These are phyloP conservation scores for Ceratonia siliqua DNA, from an alignment of 306 rosid genomes.

Conservation along the genomic window DNA sequence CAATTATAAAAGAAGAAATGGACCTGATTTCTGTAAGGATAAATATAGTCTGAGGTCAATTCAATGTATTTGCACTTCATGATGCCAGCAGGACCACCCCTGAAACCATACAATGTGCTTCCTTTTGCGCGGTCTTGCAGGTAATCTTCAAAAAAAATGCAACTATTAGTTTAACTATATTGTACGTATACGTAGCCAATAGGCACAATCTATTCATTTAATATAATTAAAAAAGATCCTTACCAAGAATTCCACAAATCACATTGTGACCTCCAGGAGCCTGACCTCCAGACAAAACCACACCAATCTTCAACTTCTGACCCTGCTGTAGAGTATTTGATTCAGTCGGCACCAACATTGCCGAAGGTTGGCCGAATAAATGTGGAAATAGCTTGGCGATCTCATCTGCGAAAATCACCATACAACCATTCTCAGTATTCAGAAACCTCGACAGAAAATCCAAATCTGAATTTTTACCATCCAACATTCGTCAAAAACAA, in stretches of 20 bases:
- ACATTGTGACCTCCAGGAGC: constrained; percentile 99
- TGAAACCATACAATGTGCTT: constrained; percentile 88
- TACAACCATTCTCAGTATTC: neutral
- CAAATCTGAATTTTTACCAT: neutral
- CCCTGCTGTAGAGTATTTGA: constrained; percentile 24
- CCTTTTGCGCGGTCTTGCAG: constrained; percentile 77
- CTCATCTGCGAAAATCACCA: constrained; percentile 54
- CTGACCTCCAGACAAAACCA: constrained; percentile 95
- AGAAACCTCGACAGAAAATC: neutral
- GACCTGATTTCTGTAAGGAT: constrained; percentile 96
- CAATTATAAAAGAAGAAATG: neutral
- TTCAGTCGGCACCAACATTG: constrained; percentile 53
- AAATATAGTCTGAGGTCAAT: constrained; percentile 70
- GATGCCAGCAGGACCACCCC: constrained; percentile 97
- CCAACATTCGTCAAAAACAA: neutral
- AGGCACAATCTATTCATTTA: neutral
- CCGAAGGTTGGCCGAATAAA: constrained; percentile 92
- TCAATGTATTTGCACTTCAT: constrained; percentile 89
- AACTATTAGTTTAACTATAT: neutral
- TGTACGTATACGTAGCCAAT: neutral
- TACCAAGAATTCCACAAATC: constrained; percentile 88
- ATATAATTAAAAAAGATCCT: neutral
- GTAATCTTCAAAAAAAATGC: constrained; percentile 57
- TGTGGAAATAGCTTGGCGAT: constrained; percentile 88
- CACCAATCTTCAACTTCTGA: constrained; percentile 83